These are phyloP conservation scores for Tuber calosporum DNA, from an alignment of 495 filamentous ascomycete species.

Conservation along the genomic window DNA sequence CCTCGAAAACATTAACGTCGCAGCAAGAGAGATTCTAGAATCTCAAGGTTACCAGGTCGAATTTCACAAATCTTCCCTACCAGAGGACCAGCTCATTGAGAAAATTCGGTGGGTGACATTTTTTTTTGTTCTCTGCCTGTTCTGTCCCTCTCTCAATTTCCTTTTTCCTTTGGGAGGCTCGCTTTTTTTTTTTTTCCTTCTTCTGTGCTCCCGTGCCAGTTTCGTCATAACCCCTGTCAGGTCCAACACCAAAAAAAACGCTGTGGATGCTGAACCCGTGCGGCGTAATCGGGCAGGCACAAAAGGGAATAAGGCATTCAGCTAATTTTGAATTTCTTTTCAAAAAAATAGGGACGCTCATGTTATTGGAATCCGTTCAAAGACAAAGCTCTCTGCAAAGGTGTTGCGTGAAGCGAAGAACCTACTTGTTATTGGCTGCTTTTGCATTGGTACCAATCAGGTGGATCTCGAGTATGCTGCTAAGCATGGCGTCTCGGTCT, in stretches of 20 bases:
- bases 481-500: constrained; percentile 85
- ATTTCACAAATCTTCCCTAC: constrained; percentile 72
- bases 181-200: constrained; percentile 14
- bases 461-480: constrained; percentile 90
- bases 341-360: constrained; percentile 62
- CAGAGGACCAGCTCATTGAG: constrained; percentile 87
- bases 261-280: constrained; percentile 4
- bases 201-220: constrained; percentile 7
- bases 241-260: neutral
- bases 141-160: neutral
- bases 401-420: constrained; percentile 84
- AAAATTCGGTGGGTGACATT: constrained; percentile 71
- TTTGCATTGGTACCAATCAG: constrained; percentile 98
- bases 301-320: neutral
- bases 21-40: constrained; percentile 68
- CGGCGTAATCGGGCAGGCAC: neutral
- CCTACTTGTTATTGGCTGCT: constrained; percentile 89
- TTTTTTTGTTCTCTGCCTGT: neutral
- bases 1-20: constrained; percentile 90
- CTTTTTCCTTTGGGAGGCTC: neutral
- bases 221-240: constrained; percentile 9
- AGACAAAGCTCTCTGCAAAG: constrained; percentile 80
- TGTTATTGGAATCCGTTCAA: constrained; percentile 94
- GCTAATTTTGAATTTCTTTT: neutral
- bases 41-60: constrained; percentile 94